A percentile compares a stretch with the other conserved stretches of the same genome.
These are phyloP conservation scores for Fusarium bactridioides DNA, from an alignment of 2,329 filamentous ascomycete species.

Conservation along the genomic window DNA sequence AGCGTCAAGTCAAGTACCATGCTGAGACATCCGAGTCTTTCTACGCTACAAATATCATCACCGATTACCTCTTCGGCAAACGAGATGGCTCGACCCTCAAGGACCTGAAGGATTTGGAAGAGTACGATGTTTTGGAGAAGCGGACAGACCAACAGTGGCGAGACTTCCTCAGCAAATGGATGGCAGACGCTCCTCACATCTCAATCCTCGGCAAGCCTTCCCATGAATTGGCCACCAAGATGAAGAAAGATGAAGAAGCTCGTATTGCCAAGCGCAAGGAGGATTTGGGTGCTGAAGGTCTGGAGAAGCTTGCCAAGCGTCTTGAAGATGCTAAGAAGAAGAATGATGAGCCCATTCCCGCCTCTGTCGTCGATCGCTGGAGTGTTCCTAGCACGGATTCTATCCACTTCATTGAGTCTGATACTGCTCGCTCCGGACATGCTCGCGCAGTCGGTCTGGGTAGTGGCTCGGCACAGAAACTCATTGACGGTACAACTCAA, in stretches of 20 bases:
- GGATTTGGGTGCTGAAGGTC: constrained; percentile 80
- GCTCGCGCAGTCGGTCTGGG: constrained; percentile 75
- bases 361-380: constrained; percentile 81
- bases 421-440: constrained; percentile 81
- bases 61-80: constrained; percentile 89
- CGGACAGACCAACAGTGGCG: constrained; percentile 91
- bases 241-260: constrained; percentile 82
- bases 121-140: constrained; percentile 73
- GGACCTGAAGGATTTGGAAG: constrained; percentile 62
- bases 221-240: constrained; percentile 75
- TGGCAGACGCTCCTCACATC: constrained; percentile 84
- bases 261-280: constrained; percentile 81
- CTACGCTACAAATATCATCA: constrained; percentile 86
- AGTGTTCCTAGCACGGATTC: constrained; percentile 85
- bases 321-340: constrained; percentile 85
- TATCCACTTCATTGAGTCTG: constrained; percentile 92
- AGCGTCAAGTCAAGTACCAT: constrained; percentile 81
- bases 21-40: constrained; percentile 83
- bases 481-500: constrained; percentile 73
- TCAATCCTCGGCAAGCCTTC: constrained; percentile 91
- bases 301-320: constrained; percentile 76
- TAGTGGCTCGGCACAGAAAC: constrained; percentile 74
- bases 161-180: constrained; percentile 81
- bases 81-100: constrained; percentile 80
- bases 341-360: constrained; percentile 88